Base-by-base conservation (phyloP, 495 filamentous ascomycete species). In the Trichoderma orchidacearum region DNA sequence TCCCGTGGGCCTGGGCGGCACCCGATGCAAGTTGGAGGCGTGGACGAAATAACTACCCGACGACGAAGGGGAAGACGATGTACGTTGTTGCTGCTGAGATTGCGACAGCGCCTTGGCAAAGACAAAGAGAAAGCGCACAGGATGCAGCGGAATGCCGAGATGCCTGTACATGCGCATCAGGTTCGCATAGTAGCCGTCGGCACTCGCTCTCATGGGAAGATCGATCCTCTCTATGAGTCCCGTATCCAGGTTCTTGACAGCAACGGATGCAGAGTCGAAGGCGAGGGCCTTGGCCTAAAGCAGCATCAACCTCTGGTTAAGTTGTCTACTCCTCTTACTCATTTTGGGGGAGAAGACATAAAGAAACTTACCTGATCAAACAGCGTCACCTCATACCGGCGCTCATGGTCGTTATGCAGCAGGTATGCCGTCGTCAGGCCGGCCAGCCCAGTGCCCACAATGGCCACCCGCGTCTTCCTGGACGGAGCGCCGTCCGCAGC, bases 191-290 rank as follows among this genome's bases (percentile, higher is more conserved):
- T 73, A 83, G 23, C 77, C 75, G 15, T 68, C 76, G 6, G 76
- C 73, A 53, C 81, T 77, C 2, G 74, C 72, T 32, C 79, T 77
- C 76, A 81, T 81, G 17, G 80, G 80, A n/a, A 82, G 60, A 66
- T 82, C 78, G 25, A 76, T 60, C 53, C 76, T 66, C 38, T 71
- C 59, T 35, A 51, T 53, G 18, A 7, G 53, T 32, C 51, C 56
- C 17, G 41, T 45, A 13, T 29, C 54, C 13, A 54, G 25, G 51
- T 65, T 62, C 18, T 60, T 63, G 17, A 73, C 54, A 17, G 70
- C 63, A 11, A 70, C 56, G 7, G 69, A 74, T 36, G 68, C 69
- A 15, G 72, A 69, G 53, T 75, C 73, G 9, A 75, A 62, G 8
- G 73, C 72, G 5, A 73, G 53, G n/a, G 70, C 72, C 73, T 73